Conservation (phyloP, 2,329 filamentous ascomycete species). For the Coleophoma cylindrospora region DNA sequence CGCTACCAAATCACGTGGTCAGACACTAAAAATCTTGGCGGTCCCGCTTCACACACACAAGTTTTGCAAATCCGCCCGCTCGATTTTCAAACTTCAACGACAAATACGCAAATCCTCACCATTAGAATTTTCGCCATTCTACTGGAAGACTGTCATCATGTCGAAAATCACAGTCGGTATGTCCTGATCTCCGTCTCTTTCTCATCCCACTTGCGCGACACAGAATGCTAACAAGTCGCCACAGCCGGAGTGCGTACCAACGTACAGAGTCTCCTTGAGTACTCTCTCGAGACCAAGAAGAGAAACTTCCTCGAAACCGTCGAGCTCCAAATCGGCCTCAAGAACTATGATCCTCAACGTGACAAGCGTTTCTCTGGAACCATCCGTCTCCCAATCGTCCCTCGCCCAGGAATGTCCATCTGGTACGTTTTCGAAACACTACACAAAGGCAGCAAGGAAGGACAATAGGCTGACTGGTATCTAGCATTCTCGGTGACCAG, state of each 20-base stretch:
- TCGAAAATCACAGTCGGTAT: slow-evolving; percentile 79
- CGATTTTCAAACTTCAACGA: slow-evolving; percentile 5
- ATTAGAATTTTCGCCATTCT: slow-evolving; percentile 63
- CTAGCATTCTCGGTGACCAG: slow-evolving; percentile 80
- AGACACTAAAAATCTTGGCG: neutral
- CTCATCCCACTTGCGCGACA: neutral
- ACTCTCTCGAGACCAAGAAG: slow-evolving; percentile 95
- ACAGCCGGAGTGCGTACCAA: slow-evolving; percentile 93
- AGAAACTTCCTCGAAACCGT: slow-evolving; percentile 96
- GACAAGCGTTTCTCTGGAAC: slow-evolving; percentile 99
- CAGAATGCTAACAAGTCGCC: slow-evolving; percentile 29
- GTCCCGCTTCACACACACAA: neutral
- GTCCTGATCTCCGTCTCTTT: slow-evolving; percentile 14
- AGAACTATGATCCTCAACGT: slow-evolving; percentile 99
- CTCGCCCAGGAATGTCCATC: slow-evolving; percentile 86
- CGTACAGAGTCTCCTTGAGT: slow-evolving; percentile 89
- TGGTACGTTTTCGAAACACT: slow-evolving; percentile 46
- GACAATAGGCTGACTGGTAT: slow-evolving; percentile 21
- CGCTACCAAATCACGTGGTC: neutral
- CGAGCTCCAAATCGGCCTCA: slow-evolving; percentile 87
- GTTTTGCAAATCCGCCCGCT: neutral
- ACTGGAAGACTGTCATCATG: slow-evolving; percentile 87
- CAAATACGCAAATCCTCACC: slow-evolving; percentile 53
- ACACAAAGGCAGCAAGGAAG: slow-evolving; percentile 5
- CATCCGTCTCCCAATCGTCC: slow-evolving; percentile 88